Percentiles rank a stretch among this genome's conserved stretches.
Evolutionary conservation across 306 rosid species (phyloP).

Genomic region (Vigna mungo): DNA sequence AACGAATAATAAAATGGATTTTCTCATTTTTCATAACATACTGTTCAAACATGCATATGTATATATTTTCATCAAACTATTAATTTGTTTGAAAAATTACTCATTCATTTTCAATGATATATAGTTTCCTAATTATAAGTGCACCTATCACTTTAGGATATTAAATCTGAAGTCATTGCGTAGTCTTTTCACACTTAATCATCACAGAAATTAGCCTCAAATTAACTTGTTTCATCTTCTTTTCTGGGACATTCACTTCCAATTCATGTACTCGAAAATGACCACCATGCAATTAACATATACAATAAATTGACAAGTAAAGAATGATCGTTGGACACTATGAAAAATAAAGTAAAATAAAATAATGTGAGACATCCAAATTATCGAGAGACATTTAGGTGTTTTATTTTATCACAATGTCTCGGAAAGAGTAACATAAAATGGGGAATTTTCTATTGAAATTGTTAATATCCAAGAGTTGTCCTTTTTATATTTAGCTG

Average conservation of each 20-base stretch:
- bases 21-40: too few relatives aligned
- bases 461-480: not conserved
- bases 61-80: not conserved
- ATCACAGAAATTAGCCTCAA: not conserved
- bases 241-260: not conserved
- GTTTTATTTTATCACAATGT: conserved; percentile 8
- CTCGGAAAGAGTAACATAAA: not conserved
- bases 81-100: not conserved
- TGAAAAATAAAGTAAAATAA: not conserved
- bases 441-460: not conserved
- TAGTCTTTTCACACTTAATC: not conserved
- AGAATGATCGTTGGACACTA: not conserved
- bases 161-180: not conserved
- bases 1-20: too few relatives aligned
- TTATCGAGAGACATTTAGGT: not conserved
- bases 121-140: not conserved
- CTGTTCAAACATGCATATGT: too few relatives aligned
- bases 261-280: conserved; percentile 6
- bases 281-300: not conserved
- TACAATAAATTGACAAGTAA: not conserved
- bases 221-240: not conserved
- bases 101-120: not conserved
- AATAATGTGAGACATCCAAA: not conserved
- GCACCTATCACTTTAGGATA: too few relatives aligned
- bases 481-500: not conserved